A percentile compares a stretch with the other conserved stretches of the same genome.
These are phyloP conservation scores for Blastocystis sp. DNA, from an alignment of 352 stramenopile genomes.

Conservation along the genomic window DNA sequence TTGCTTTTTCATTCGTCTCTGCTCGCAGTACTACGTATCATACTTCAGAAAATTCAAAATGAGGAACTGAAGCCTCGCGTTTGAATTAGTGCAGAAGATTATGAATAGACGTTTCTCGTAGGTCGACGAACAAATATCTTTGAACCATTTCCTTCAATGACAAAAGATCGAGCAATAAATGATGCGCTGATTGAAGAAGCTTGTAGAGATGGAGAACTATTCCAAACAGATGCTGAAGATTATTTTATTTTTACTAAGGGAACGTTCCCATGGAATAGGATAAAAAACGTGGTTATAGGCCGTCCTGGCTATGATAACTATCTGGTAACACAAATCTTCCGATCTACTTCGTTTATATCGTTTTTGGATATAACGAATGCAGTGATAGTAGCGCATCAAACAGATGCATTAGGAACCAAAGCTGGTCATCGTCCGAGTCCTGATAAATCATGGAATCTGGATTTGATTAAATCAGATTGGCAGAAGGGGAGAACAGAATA, in stretches of 20 bases:
- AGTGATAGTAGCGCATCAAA: slow-evolving; percentile 19
- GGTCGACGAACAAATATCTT: slow-evolving; percentile 49
- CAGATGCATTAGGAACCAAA: slow-evolving; percentile 13
- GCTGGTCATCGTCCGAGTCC: background rate
- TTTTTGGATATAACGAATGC: slow-evolving; percentile 42
- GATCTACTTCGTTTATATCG: background rate
- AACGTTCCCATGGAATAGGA: background rate
- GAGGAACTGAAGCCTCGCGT: background rate
- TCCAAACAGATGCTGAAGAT: slow-evolving; percentile 45
- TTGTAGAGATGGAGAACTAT: background rate
- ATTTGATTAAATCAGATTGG: slow-evolving; percentile 22
- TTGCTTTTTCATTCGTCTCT: slow-evolving; percentile 34
- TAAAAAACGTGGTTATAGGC: slow-evolving; percentile 26
- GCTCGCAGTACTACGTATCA: background rate
- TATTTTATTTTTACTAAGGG: slow-evolving; percentile 42
- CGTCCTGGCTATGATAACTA: slow-evolving; percentile 51
- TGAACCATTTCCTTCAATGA: background rate
- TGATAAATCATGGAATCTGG: slow-evolving; percentile 26
- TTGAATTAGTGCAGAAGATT: background rate
- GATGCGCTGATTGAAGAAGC: background rate
- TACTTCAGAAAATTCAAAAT: background rate
- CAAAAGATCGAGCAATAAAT: background rate
- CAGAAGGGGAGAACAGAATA: background rate
- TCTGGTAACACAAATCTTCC: background rate
- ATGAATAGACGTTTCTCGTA: slow-evolving; percentile 15